Conservation (phyloP, 2,329 filamentous ascomycete species). For the Samsoniella hepiali region DNA sequence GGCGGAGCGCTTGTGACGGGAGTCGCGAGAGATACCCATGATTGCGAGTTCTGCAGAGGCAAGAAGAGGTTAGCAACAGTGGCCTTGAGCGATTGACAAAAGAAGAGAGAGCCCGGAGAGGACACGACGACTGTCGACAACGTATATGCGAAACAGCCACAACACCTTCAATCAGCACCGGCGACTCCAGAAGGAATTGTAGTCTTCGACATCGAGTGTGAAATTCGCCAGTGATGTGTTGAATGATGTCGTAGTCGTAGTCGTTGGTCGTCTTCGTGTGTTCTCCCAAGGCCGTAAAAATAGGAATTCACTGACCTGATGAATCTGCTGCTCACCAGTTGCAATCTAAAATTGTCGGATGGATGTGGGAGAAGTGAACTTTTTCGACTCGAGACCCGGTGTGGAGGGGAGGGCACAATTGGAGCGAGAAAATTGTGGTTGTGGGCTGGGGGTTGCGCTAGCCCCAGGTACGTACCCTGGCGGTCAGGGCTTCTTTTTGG, state of each 20-base stretch:
- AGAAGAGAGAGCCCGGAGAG: neutral
- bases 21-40: constrained; percentile 99
- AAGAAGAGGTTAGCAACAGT: constrained; percentile 26
- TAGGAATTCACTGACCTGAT: constrained; percentile 44
- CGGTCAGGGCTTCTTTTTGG: constrained; percentile 25
- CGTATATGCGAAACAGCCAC: neutral
- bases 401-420: constrained; percentile 32
- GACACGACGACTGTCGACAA: neutral
- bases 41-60: constrained; percentile 64
- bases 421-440: constrained; percentile 38
- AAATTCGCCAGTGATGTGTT: constrained; percentile 21
- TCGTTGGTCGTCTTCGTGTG: constrained; percentile 18
- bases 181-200: constrained; percentile 1
- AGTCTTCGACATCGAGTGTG: neutral
- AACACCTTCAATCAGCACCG: neutral
- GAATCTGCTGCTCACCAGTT: constrained; percentile 45
- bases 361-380: constrained; percentile 36
- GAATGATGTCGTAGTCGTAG: constrained; percentile 22
- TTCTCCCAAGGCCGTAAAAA: neutral
- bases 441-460: constrained; percentile 37
- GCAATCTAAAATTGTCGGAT: constrained; percentile 44
- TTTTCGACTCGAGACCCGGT: constrained; percentile 29
- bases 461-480: constrained; percentile 33
- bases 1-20: constrained; percentile 99
- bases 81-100: neutral